These are phyloP conservation scores for Mucor velutinosus DNA, from an alignment of 371 early-diverging fungal genomes.

Conservation along the genomic window DNA sequence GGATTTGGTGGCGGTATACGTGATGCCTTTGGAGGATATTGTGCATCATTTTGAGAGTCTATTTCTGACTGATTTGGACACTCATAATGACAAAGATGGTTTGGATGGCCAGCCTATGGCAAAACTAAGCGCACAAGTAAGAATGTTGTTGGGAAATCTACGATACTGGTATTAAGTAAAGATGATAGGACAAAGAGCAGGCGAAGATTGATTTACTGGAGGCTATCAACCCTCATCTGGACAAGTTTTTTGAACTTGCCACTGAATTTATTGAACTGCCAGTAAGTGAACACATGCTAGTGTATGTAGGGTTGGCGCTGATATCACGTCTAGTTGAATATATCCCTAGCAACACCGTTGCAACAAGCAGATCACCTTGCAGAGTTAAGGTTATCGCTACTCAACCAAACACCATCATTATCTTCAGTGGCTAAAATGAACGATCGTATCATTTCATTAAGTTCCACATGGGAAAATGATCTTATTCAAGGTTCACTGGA, in stretches of 20 bases:
- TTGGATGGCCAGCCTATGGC: background rate
- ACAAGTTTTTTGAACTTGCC: constrained; percentile 22
- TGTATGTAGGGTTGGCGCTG: background rate
- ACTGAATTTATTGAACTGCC: constrained; percentile 16
- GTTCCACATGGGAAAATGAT: constrained; percentile 30
- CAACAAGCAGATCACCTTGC: constrained; percentile 21
- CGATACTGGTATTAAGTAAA: too few relatives aligned
- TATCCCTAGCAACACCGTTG: constrained; percentile 8
- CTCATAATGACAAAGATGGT: background rate
- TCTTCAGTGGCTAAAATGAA: constrained; percentile 17
- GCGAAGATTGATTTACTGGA: constrained; percentile 25
- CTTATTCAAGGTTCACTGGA: constrained; percentile 24
- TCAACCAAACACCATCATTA: constrained; percentile 14
- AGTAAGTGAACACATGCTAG: constrained; percentile 13
- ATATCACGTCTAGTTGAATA: constrained; percentile 1
- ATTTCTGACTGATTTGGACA: constrained; percentile 15
- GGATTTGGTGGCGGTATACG: constrained; percentile 15
- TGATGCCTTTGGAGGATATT: constrained; percentile 34
- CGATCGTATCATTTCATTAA: constrained; percentile 21
- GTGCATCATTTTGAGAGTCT: constrained; percentile 26
- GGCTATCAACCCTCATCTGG: constrained; percentile 22
- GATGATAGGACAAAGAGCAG: constrained; percentile 21
- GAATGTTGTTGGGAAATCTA: background rate
- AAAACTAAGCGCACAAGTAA: background rate
- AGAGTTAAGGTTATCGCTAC: constrained; percentile 15